Evolutionary conservation across 1,139 yeast species (phyloP).

Genomic region (Candida neerlandica): DNA sequence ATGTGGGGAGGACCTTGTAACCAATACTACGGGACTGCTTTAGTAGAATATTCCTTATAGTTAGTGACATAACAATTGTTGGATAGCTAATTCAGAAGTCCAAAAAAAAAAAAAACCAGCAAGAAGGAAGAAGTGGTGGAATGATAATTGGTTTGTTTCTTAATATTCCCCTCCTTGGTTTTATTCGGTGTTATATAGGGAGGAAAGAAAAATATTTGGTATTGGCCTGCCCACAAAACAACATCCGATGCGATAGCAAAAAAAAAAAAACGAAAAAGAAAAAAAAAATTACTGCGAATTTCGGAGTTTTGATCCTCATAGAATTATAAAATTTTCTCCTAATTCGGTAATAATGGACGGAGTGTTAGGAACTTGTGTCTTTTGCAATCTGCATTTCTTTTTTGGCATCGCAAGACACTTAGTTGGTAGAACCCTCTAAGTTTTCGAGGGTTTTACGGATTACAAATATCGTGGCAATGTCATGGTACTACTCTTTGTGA

Average conservation of each 20-base stretch:
- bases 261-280: no score
- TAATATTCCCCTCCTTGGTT: conserved; percentile 2
- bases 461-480: no score
- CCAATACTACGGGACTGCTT: neutral
- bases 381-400: neutral
- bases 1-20: neutral
- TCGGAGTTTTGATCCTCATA: conserved; percentile 1
- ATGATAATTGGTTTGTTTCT: neutral
- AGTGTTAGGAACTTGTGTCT: neutral
- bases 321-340: neutral
- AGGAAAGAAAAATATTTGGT: conserved; percentile 1
- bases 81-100: neutral
- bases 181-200: neutral
- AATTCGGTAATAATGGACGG: neutral
- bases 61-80: neutral
- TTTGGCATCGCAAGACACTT: neutral
- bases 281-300: neutral
- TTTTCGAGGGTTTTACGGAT: no score
- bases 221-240: neutral
- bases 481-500: no score
- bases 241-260: neutral
- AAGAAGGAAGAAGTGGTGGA: neutral
- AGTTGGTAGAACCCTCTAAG: no score
- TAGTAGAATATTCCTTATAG: neutral
- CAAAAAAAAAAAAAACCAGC: neutral